phyloP scores from a whole-genome alignment of 345 rosid species.

The Hypericum androsaemum region DNA sequence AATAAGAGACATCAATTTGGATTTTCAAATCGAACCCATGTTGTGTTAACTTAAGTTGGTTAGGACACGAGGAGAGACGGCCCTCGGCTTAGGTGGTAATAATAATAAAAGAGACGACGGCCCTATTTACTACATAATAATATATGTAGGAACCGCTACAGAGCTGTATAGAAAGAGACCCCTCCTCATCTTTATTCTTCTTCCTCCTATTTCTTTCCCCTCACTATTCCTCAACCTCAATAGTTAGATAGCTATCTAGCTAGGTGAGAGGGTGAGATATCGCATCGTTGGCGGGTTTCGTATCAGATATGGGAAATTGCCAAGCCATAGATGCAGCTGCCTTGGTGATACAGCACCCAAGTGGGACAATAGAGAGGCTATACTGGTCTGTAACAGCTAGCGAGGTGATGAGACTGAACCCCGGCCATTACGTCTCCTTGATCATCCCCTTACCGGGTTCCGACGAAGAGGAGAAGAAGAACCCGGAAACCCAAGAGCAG shows the following conservation, averaged over 20 bases:
- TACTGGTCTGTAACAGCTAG: slow-evolving; percentile 59
- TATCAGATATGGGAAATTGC: slow-evolving; percentile 66
- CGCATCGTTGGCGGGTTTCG: too few species aligned
- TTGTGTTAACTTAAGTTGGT: too few species aligned
- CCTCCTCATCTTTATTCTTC: slow-evolving; percentile 9
- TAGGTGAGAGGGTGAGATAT: too few species aligned
- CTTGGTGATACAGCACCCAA: slow-evolving; percentile 79
- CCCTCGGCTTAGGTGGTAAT: too few species aligned
- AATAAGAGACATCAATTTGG: too few species aligned
- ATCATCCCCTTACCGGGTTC: slow-evolving; percentile 58
- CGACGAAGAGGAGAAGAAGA: too few species aligned
- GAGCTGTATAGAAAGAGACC: slow-evolving; percentile 66
- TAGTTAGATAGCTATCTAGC: too few species aligned
- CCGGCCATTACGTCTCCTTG: slow-evolving; percentile 90
- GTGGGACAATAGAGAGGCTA: slow-evolving; percentile 69
- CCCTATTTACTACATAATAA: too few species aligned
- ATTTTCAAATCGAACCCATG: too few species aligned
- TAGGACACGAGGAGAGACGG: too few species aligned
- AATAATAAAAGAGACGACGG: too few species aligned
- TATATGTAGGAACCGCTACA: slow-evolving; percentile 17
- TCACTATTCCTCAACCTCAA: not conserved
- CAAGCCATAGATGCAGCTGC: slow-evolving; percentile 97
- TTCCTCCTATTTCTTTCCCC: not conserved
- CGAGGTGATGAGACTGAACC: slow-evolving; percentile 72
- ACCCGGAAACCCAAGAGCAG: slow-evolving; percentile 9